Evolutionary conservation across 83 land plant genomes (phyloP), one percentile per base, ranked within the genome.

Genomic region (Picea abies): DNA sequence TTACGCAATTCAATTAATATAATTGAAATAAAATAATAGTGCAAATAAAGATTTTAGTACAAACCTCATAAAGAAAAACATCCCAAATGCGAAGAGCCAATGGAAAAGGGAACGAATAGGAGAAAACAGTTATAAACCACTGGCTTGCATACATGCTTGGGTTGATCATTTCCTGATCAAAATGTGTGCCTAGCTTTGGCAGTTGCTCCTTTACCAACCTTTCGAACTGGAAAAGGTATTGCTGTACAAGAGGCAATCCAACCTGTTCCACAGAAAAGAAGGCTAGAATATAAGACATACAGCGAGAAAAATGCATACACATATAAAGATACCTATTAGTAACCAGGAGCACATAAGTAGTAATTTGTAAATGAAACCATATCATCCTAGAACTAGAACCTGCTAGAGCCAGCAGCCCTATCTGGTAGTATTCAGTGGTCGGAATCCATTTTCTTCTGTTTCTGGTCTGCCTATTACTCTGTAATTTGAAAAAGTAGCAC

Each of bases 81-180:
- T 97, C 99, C 99, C 99, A 97, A 7, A 97, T 96, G 37, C 99
- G 97, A 84, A 97, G 94, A 17, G 98, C 94, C 84, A 97, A 81
- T 61, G 94, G 93, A 79, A 96, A 96, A 1, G 99, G 98, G 79
- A 95, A 97, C 5, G 99, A 96, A 88, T 97, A 97, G 10, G 99
- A 94, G 86, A 97, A 97, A 64, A 97, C 99, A 29, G 99, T 97
- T 87, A 97, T 97, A 85, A 97, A 97, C 99, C 99, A 97, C 82
- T 97, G 99, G 76, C 99, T 97, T 19, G 98, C 98, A 86, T 97
- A 97, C 98, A 96, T 97, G 97, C 98, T 97, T 60, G 99, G 98
- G 82, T 94, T 97, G 60, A 97, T 93, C 93, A 93, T 93, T 84
- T 97, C 99, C 78, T 87, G 76, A 10, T 92, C 84, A 85, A 97